Evolutionary conservation across 129 eudicot species (phyloP).

Genomic region (Cynara cardunculus): DNA sequence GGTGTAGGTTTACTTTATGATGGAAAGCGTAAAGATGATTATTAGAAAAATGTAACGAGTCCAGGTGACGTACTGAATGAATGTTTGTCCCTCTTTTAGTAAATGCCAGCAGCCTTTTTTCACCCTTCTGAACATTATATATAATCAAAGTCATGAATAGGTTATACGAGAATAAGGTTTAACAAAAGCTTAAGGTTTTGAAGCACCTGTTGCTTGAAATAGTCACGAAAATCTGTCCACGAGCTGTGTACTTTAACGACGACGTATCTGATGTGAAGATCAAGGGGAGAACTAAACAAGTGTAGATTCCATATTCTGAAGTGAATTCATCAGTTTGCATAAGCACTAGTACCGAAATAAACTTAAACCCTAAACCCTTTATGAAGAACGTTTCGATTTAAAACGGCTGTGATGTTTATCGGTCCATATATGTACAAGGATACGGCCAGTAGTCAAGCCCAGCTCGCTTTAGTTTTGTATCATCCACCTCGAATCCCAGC

Average conservation of each 20-base stretch:
- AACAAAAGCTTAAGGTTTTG: conserved; percentile 1
- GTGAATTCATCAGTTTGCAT: background rate
- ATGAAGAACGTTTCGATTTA: background rate
- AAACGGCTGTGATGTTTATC: background rate
- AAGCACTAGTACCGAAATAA: background rate
- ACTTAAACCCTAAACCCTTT: background rate
- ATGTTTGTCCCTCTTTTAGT: conserved; percentile 78
- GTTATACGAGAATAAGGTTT: background rate
- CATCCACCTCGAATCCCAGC: conserved; percentile 79
- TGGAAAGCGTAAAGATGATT: background rate
- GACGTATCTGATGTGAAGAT: conserved; percentile 59
- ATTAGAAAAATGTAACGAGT: background rate
- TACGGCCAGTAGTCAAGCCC: conserved; percentile 99
- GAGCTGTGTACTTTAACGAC: conserved; percentile 92
- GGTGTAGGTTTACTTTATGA: background rate
- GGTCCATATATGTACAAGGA: conserved; percentile 38
- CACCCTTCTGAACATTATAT: conserved; percentile 53
- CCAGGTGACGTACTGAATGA: conserved; percentile 71
- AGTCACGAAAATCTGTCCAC: conserved; percentile 82
- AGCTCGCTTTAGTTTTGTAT: conserved; percentile 92
- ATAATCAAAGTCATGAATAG: background rate
- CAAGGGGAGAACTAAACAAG: conserved; percentile 2
- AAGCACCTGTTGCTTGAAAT: conserved; percentile 70
- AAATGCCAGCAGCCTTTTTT: conserved; percentile 85
- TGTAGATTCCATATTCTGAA: background rate